Percentiles rank a stretch among this genome's conserved stretches.
phyloP scores from a whole-genome alignment of 495 filamentous ascomycete species.

The Lasiosphaeria hispida region DNA sequence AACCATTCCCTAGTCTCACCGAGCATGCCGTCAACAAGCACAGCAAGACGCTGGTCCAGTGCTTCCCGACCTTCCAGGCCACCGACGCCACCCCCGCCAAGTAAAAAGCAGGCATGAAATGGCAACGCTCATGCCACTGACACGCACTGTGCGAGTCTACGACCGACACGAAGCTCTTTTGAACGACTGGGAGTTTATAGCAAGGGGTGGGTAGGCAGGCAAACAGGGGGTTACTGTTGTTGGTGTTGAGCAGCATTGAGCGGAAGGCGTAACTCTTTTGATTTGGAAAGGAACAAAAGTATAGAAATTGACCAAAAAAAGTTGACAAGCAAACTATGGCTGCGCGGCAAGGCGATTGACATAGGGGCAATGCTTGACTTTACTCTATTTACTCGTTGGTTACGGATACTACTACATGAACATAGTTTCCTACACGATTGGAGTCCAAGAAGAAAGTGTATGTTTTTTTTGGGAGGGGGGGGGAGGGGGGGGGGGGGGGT shows the following conservation, averaged over 20 bases:
- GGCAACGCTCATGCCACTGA: neutral
- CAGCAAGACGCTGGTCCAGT: slow-evolving; percentile 49
- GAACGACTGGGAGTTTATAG: slow-evolving; percentile 5
- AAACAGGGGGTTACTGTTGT: neutral
- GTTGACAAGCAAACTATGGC: too few relatives aligned
- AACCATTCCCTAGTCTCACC: slow-evolving; percentile 36
- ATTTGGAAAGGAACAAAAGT: too few relatives aligned
- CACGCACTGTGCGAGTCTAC: slow-evolving; percentile 2
- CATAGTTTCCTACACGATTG: too few relatives aligned
- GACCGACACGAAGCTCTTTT: slow-evolving; percentile 3
- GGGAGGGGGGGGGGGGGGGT: too few relatives aligned
- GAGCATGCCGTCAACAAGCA: slow-evolving; percentile 57
- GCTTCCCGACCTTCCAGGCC: slow-evolving; percentile 50
- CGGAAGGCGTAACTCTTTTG: slow-evolving; percentile 10
- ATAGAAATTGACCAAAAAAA: too few relatives aligned
- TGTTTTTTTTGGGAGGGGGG: too few relatives aligned
- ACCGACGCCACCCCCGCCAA: slow-evolving; percentile 12
- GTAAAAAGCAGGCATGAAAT: slow-evolving; percentile 4
- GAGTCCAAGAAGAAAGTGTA: too few relatives aligned
- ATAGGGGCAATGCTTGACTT: too few relatives aligned
- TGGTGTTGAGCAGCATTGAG: slow-evolving; percentile 11
- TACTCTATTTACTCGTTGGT: too few relatives aligned
- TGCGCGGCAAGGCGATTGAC: too few relatives aligned
- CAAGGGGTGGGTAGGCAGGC: slow-evolving; percentile 4
- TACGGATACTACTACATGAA: too few relatives aligned